Percentiles rank a stretch among this genome's conserved stretches.
These are phyloP conservation scores for Sextonia rubra DNA, from an alignment of 164 flowering plant species.

Conservation along the genomic window DNA sequence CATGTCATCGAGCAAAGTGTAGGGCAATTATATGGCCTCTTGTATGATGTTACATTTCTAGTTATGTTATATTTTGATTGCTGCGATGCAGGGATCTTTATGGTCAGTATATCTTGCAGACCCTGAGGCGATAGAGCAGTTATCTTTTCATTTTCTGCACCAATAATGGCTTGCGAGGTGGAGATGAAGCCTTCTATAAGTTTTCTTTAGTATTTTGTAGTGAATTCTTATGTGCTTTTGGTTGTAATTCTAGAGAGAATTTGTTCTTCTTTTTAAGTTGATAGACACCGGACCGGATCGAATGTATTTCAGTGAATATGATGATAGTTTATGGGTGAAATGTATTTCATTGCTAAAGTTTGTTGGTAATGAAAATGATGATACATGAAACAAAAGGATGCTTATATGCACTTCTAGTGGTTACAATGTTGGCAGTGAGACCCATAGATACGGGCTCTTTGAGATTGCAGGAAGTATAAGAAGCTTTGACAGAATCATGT, in stretches of 20 bases:
- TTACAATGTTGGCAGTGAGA: too few species aligned
- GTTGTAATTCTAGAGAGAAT: neutral
- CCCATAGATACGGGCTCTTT: too few species aligned
- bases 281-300: neutral
- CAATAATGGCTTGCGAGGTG: conserved; percentile 9
- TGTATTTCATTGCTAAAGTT: neutral
- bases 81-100: conserved; percentile 50
- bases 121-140: conserved; percentile 37
- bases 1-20: neutral
- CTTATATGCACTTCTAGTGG: too few species aligned
- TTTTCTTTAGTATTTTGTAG: too few species aligned
- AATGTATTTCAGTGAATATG: neutral
- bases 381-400: too few species aligned
- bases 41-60: neutral
- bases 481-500: too few species aligned
- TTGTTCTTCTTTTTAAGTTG: too few species aligned
- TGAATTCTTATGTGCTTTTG: neutral
- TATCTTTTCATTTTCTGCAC: neutral
- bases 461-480: too few species aligned
- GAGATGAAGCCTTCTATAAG: neutral
- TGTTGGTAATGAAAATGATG: too few species aligned
- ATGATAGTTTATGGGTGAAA: neutral
- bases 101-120: conserved; percentile 49
- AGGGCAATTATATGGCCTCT: neutral
- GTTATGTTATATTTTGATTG: neutral